Evolutionary conservation across 2,329 filamentous ascomycete genomes (phyloP).

Genomic region (Pseudopithomyces maydicus): DNA sequence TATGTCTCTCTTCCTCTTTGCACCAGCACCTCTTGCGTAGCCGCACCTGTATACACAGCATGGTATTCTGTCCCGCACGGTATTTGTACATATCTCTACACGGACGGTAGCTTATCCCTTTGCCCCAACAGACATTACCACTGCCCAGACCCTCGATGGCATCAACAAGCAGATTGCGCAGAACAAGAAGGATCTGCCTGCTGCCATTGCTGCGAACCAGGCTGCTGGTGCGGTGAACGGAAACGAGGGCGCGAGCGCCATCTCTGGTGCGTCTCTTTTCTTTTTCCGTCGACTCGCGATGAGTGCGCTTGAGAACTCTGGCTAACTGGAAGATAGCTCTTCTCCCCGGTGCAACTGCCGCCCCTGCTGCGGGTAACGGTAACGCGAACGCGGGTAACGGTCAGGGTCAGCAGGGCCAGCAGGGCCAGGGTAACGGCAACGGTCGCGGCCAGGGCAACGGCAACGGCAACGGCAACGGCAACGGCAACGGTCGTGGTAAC

Average conservation of each 20-base stretch:
- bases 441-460: slow-evolving; percentile 19
- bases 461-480: slow-evolving; percentile 2
- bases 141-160: slow-evolving; percentile 51
- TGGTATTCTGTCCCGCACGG: too few species aligned
- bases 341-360: neutral
- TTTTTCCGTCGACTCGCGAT: slow-evolving; percentile 25
- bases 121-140: slow-evolving; percentile 48
- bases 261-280: slow-evolving; percentile 41
- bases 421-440: slow-evolving; percentile 5
- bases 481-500: neutral
- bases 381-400: neutral
- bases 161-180: slow-evolving; percentile 56
- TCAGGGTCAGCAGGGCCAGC: too few species aligned
- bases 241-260: slow-evolving; percentile 44
- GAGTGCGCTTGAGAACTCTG: neutral
- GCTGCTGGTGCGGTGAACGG: slow-evolving; percentile 47
- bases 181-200: slow-evolving; percentile 58
- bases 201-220: slow-evolving; percentile 54
- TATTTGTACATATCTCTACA: neutral
- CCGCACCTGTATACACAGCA: too few species aligned
- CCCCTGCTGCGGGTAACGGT: slow-evolving; percentile 8
- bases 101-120: slow-evolving; percentile 26
- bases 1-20: too few species aligned
- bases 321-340: slow-evolving; percentile 12
- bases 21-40: too few species aligned